phyloP scores from a whole-genome alignment of 1,284 basidiomycete genomes.

The Moniliella sp. region DNA sequence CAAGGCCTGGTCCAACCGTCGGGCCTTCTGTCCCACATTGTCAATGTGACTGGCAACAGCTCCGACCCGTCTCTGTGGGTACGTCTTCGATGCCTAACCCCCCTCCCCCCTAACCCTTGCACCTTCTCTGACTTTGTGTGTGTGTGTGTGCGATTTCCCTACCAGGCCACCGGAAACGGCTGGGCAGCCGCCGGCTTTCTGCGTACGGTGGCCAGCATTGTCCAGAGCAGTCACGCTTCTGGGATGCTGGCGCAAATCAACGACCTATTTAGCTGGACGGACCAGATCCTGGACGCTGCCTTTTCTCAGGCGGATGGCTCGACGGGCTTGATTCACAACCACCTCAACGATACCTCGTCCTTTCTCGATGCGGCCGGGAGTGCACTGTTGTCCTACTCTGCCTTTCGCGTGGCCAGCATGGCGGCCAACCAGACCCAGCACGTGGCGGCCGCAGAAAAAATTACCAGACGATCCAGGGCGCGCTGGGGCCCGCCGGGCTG shows the following conservation, averaged over 20 bases:
- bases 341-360: conserved; percentile 12
- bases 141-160: conserved; percentile 37
- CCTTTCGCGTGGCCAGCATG: conserved; percentile 20
- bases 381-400: conserved; percentile 16
- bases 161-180: conserved; percentile 51
- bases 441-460: conserved; percentile 9
- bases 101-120: not conserved
- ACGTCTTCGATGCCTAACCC: conserved; percentile 13
- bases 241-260: conserved; percentile 41
- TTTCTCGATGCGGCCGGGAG: conserved; percentile 23
- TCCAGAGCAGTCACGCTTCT: conserved; percentile 42
- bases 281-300: conserved; percentile 53
- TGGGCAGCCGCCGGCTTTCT: conserved; percentile 70
- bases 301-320: conserved; percentile 40
- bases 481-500: conserved; percentile 9
- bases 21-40: too few relatives aligned
- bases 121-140: conserved; percentile 2
- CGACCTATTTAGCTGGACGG: conserved; percentile 48
- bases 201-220: conserved; percentile 53
- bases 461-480: conserved; percentile 13
- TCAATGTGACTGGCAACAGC: conserved; percentile 41
- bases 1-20: too few relatives aligned
- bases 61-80: conserved; percentile 25
- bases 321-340: conserved; percentile 23
- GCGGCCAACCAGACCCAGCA: conserved; percentile 6